A percentile compares a stretch with the other conserved stretches of the same genome.
phyloP scores from a whole-genome alignment of 495 filamentous ascomycete species.

The Annulohypoxylon moriforme region DNA sequence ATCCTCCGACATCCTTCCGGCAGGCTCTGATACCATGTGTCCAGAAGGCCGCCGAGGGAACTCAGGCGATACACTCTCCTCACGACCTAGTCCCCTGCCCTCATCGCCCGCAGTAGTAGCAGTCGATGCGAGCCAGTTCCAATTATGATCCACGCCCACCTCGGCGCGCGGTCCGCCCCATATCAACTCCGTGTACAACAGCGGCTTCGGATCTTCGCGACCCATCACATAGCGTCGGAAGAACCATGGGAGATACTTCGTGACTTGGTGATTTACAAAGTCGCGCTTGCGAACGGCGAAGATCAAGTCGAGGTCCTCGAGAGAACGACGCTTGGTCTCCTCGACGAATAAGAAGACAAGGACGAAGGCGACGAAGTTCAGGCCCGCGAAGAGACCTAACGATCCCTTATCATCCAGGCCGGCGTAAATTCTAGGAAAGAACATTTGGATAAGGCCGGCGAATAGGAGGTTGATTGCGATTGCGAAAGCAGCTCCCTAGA shows the following conservation, averaged over 20 bases:
- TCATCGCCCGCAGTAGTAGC: neutral
- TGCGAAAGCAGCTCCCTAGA: conserved; percentile 49
- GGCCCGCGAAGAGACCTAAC: conserved; percentile 43
- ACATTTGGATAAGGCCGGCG: conserved; percentile 52
- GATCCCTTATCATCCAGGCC: conserved; percentile 34
- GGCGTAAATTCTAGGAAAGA: conserved; percentile 48
- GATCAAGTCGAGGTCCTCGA: conserved; percentile 49
- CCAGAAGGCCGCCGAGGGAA: conserved; percentile 9
- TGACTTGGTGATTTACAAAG: conserved; percentile 47
- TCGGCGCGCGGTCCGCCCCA: conserved; percentile 24
- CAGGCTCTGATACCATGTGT: neutral
- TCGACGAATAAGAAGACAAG: conserved; percentile 50
- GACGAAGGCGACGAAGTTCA: conserved; percentile 47
- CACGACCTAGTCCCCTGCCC: neutral
- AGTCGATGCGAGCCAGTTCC: conserved; percentile 14
- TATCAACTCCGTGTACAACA: conserved; percentile 42
- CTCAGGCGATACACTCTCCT: conserved; percentile 9
- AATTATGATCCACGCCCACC: neutral
- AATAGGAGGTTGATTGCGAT: conserved; percentile 51
- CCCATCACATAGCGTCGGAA: conserved; percentile 40
- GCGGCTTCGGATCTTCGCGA: conserved; percentile 10
- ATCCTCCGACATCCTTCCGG: conserved; percentile 17
- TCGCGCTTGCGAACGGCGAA: conserved; percentile 47
- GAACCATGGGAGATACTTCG: conserved; percentile 47
- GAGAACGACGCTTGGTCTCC: conserved; percentile 45